phyloP scores from a whole-genome alignment of 2,329 filamentous ascomycete species.

The Colletotrichum trifolii region DNA sequence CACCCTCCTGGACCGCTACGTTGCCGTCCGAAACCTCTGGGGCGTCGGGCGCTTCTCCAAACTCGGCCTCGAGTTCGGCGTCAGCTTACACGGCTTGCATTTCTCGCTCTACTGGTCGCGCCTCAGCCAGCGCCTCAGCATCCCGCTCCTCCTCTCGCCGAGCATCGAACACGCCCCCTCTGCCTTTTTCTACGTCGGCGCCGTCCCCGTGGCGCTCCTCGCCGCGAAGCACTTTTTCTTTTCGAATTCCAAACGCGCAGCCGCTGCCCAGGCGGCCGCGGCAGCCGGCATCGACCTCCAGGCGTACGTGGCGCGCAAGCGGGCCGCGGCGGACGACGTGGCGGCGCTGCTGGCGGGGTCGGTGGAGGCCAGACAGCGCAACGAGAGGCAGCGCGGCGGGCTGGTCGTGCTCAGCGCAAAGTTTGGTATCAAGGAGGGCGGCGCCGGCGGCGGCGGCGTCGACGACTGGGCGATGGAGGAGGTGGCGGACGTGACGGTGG shows the following conservation, averaged over 20 bases:
- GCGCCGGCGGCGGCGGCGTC: not conserved
- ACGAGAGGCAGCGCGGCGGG: conserved; percentile 49
- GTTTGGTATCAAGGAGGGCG: conserved; percentile 53
- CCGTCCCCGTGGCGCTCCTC: conserved; percentile 53
- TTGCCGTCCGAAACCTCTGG: conserved; percentile 57
- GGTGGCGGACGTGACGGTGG: conserved; percentile 61
- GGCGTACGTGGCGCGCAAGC: conserved; percentile 46
- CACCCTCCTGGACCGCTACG: conserved; percentile 48
- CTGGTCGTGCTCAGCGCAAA: conserved; percentile 62
- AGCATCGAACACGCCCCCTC: conserved; percentile 41
- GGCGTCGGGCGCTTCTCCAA: conserved; percentile 53
- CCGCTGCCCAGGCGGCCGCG: not conserved
- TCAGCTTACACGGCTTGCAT: conserved; percentile 54
- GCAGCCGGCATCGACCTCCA: conserved; percentile 32
- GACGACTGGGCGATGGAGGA: conserved; percentile 50
- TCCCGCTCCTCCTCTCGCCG: conserved; percentile 55
- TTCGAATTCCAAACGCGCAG: conserved; percentile 16
- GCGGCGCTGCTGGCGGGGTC: conserved; percentile 54
- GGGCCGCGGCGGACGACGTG: conserved; percentile 58
- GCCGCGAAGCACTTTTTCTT: conserved; percentile 49
- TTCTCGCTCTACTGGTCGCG: conserved; percentile 60
- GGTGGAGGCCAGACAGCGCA: conserved; percentile 52
- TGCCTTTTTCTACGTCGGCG: conserved; percentile 51
- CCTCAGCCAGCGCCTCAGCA: conserved; percentile 54
- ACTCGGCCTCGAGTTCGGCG: conserved; percentile 57